Evolutionary conservation across 768 basidiomycete species (phyloP), one percentile per base, ranked within the genome.

Genomic region (Lanmaoa rubissima): DNA sequence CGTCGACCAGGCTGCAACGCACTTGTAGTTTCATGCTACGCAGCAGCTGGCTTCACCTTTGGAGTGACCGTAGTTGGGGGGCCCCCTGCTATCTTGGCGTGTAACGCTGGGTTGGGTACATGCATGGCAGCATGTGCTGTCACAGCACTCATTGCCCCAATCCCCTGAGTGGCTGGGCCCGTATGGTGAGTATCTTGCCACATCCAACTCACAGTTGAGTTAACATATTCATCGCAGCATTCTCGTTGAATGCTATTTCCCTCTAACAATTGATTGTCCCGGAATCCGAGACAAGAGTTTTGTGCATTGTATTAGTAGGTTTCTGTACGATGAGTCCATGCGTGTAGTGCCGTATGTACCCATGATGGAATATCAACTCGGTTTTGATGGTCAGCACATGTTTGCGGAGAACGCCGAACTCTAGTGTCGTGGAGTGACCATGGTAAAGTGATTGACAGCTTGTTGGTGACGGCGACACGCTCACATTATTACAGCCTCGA

Each of bases 61-160:
- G 69, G 69, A 0, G 63, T 62, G 2, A 60, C 67, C 45, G 16
- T 67, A 21, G 53, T 58, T 9, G 65, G 1, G 0, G 67, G 9
- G 0, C 71, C 69, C 6, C 59, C 69, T 1, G 65, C 57, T 24
- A 59, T 69, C 48, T 0, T 62, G 3, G 67, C 17, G 1, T 71
- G 71, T 9, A 71, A 71, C 3, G 45, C 34, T 4, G 67, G 1
- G 8, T 40, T 69, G 0, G 71, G 70, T 2, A 48, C 53, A 0
- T 70, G 69, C 39, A 71, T 68, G 69, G 62, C 50, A 0, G 50
- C 66, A 2, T 70, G 69, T 12, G 69, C 67, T 1, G 17, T n/a
- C 7, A 36, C 39, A 1, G 63, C 63, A 1, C 60, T 69, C 34
- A 0, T 69, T 28, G 59, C 65, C 2, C 71, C 69, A 4, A 65